Conservation (phyloP, 306 rosid species). For the Luffa aegyptiaca region DNA sequence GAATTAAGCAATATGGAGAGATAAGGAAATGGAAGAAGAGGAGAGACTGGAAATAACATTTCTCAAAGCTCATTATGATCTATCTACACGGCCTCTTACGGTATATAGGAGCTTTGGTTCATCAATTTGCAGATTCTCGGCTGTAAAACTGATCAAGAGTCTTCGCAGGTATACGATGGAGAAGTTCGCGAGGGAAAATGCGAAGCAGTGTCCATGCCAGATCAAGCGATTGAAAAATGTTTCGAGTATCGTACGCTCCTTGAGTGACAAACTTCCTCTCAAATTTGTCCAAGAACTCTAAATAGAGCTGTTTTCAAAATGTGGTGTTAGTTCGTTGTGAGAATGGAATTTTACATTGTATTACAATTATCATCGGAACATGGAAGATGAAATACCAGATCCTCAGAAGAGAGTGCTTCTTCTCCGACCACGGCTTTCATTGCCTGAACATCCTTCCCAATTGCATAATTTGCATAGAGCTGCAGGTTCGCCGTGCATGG, state of each 20-base stretch:
- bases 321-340: slow-evolving; percentile 11
- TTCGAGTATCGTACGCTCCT: slow-evolving; percentile 98
- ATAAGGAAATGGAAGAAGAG: too few species aligned
- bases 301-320: slow-evolving; percentile 56
- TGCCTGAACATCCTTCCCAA: slow-evolving; percentile 99
- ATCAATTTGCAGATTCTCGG: slow-evolving; percentile 82
- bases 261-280: slow-evolving; percentile 95
- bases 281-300: slow-evolving; percentile 98
- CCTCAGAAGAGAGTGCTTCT: slow-evolving; percentile 99
- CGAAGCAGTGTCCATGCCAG: slow-evolving; percentile 98
- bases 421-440: slow-evolving; percentile 99
- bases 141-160: slow-evolving; percentile 85
- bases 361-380: background rate
- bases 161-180: slow-evolving; percentile 98
- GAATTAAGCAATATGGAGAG: background rate
- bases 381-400: slow-evolving; percentile 44
- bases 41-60: background rate
- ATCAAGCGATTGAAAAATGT: slow-evolving; percentile 95
- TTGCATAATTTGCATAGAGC: slow-evolving; percentile 99
- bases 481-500: slow-evolving; percentile 22
- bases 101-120: slow-evolving; percentile 9
- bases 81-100: background rate
- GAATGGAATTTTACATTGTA: background rate
- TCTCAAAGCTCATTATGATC: slow-evolving; percentile 7
- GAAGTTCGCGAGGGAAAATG: slow-evolving; percentile 98